These are phyloP conservation scores for Pleurotus sapidus DNA, from an alignment of 768 basidiomycete genomes.

Conservation along the genomic window DNA sequence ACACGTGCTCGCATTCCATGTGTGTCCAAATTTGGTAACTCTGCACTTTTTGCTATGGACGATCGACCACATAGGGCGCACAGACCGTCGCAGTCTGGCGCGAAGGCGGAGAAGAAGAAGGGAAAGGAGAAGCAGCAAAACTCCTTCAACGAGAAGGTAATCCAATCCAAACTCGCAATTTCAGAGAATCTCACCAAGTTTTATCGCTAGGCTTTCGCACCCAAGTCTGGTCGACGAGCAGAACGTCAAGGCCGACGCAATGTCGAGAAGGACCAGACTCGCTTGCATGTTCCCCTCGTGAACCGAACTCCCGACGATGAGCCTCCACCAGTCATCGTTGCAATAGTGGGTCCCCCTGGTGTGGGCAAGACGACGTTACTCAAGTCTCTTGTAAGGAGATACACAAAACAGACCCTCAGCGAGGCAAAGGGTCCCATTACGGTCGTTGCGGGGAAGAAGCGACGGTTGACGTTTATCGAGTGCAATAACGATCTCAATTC, in stretches of 20 bases:
- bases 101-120: conserved; percentile 77
- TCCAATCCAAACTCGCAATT: background rate
- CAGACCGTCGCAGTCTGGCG: conserved; percentile 66
- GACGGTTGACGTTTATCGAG: conserved; percentile 93
- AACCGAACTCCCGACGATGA: conserved; percentile 90
- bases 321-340: conserved; percentile 92
- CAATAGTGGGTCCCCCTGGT: conserved; percentile 93
- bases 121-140: conserved; percentile 62
- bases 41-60: conserved; percentile 58
- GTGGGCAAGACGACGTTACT: conserved; percentile 96
- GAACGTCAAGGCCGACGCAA: conserved; percentile 88
- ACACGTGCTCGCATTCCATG: too few relatives aligned
- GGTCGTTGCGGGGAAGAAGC: conserved; percentile 89
- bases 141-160: conserved; percentile 86
- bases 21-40: too few relatives aligned
- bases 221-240: conserved; percentile 85
- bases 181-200: background rate
- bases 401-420: conserved; percentile 89
- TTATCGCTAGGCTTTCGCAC: conserved; percentile 77
- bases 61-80: conserved; percentile 83
- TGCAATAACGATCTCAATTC: conserved; percentile 97
- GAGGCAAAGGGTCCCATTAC: conserved; percentile 94
- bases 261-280: conserved; percentile 90
- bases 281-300: conserved; percentile 94
- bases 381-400: conserved; percentile 86